Percentiles rank a stretch among this genome's conserved stretches.
Evolutionary conservation across 495 filamentous ascomycete genomes (phyloP).

Genomic region (Talaromyces trachyspermus): DNA sequence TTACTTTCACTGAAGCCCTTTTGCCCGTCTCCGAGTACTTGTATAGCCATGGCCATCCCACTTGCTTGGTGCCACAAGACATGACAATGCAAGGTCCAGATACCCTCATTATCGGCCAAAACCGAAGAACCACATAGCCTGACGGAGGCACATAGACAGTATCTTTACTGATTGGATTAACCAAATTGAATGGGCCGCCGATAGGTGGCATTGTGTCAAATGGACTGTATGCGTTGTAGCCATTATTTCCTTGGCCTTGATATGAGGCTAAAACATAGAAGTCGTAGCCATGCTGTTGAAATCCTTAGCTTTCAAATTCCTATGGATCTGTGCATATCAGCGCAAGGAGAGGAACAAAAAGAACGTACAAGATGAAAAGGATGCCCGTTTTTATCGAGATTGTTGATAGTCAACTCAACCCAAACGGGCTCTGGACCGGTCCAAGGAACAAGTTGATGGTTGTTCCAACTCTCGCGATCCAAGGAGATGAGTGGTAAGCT

Average conservation of each 20-base stretch:
- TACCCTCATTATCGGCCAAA: too few species aligned
- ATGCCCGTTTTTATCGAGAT: conserved; percentile 41
- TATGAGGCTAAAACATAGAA: conserved; percentile 61
- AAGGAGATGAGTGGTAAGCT: conserved; percentile 22
- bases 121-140: too few species aligned
- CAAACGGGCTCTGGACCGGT: conserved; percentile 20
- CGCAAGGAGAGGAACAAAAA: not conserved
- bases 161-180: too few species aligned
- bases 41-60: too few species aligned
- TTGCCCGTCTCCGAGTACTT: too few species aligned
- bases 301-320: conserved; percentile 43
- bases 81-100: too few species aligned
- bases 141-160: too few species aligned
- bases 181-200: not conserved
- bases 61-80: too few species aligned
- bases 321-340: too few species aligned
- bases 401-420: conserved; percentile 47
- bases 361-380: conserved; percentile 41
- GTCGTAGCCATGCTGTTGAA: conserved; percentile 77
- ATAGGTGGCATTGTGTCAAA: conserved; percentile 11
- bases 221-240: conserved; percentile 40
- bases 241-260: conserved; percentile 18
- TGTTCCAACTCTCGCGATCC: conserved; percentile 28
- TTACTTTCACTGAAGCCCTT: too few species aligned
- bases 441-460: conserved; percentile 29